A percentile compares a stretch with the other conserved stretches of the same genome.
Conservation (phyloP, 164 flowering plant species). For the Liquidambar formosana region DNA sequence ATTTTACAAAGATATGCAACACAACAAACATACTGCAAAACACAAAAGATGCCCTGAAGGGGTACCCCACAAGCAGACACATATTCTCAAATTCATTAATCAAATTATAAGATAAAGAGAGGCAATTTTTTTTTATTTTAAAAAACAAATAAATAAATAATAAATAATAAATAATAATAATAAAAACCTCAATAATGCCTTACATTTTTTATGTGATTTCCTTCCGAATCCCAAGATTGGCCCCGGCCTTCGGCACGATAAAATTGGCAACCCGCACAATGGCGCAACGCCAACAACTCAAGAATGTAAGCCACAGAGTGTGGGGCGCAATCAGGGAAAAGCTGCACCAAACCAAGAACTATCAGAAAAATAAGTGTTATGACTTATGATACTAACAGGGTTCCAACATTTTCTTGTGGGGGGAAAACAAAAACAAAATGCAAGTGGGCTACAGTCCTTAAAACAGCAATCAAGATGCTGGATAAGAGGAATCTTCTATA, state of each 20-base stretch:
- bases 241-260: slow-evolving; percentile 94
- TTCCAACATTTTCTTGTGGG: background rate
- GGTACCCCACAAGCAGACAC: no score
- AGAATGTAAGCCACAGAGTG: slow-evolving; percentile 76
- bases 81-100: no score
- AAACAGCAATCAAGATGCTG: background rate
- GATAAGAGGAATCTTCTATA: background rate
- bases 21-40: no score
- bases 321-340: slow-evolving; percentile 89
- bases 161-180: no score
- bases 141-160: no score
- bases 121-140: no score
- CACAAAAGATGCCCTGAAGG: no score
- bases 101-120: background rate
- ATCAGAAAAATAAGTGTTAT: background rate
- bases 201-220: slow-evolving; percentile 84
- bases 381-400: no score
- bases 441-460: background rate
- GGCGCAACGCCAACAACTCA: slow-evolving; percentile 66
- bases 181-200: slow-evolving; percentile 18
- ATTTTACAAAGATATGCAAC: no score
- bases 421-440: background rate
- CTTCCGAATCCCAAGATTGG: slow-evolving; percentile 70
- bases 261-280: slow-evolving; percentile 91
- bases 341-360: slow-evolving; percentile 48